phyloP scores from a whole-genome alignment of 1,139 yeast genomes.

The Williopsis jadinii region DNA sequence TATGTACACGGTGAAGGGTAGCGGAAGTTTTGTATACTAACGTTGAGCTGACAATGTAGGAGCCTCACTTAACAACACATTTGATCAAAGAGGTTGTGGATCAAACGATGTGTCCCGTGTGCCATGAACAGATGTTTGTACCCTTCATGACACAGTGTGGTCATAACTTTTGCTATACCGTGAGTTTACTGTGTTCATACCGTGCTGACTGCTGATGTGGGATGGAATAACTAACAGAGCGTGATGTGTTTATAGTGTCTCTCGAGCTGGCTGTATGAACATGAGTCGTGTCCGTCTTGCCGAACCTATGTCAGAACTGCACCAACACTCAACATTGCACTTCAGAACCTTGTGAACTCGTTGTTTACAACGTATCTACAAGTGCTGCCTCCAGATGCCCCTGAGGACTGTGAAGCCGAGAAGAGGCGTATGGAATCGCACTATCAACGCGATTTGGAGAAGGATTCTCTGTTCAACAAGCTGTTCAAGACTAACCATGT shows the following conservation, averaged over 20 bases:
- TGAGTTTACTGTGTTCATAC: constrained; percentile 1
- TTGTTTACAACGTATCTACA: constrained; percentile 26
- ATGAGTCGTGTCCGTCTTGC: constrained; percentile 50
- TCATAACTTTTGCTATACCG: constrained; percentile 29
- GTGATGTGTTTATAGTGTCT: constrained; percentile 30
- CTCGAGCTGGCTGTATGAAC: constrained; percentile 42
- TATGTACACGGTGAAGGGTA: too few relatives aligned
- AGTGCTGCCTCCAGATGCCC: constrained; percentile 15
- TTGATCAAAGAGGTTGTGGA: constrained; percentile 13
- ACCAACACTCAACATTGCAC: constrained; percentile 40
- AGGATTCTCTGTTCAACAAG: constrained; percentile 38
- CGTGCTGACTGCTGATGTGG: not conserved
- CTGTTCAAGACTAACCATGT: constrained; percentile 35
- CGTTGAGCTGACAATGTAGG: constrained; percentile 7
- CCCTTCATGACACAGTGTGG: constrained; percentile 31
- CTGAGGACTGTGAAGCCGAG: constrained; percentile 17
- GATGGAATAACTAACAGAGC: too few relatives aligned
- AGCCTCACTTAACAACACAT: constrained; percentile 7
- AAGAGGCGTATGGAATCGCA: constrained; percentile 17
- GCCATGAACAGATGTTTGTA: constrained; percentile 28
- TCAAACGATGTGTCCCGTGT: constrained; percentile 26
- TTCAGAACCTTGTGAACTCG: constrained; percentile 19
- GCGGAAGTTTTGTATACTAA: constrained; percentile 1
- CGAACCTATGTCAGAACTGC: constrained; percentile 34
- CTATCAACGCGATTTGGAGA: constrained; percentile 34